Percentiles rank a stretch among this genome's conserved stretches.
Evolutionary conservation across 2,329 filamentous ascomycete genomes (phyloP).

Genomic region (Alternaria angustiovoidea): DNA sequence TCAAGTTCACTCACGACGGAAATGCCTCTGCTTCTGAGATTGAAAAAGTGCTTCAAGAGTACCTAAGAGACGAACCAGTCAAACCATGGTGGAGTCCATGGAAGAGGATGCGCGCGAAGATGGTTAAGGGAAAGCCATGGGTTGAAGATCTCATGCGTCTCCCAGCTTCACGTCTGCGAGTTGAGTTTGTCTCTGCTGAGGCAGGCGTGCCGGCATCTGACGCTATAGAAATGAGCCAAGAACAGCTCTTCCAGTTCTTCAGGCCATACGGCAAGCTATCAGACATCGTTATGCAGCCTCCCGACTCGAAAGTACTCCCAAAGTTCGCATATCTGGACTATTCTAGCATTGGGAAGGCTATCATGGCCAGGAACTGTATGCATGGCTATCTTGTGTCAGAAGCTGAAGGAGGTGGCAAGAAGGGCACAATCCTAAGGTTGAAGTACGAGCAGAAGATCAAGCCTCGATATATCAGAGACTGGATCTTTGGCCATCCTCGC

Average conservation of each 20-base stretch:
- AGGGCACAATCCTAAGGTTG: slow-evolving; percentile 78
- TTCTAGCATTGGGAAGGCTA: slow-evolving; percentile 73
- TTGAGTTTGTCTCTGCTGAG: slow-evolving; percentile 82
- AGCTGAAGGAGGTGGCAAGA: slow-evolving; percentile 73
- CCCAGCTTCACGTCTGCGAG: slow-evolving; percentile 76
- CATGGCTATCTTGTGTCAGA: slow-evolving; percentile 81
- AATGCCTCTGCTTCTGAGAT: slow-evolving; percentile 61
- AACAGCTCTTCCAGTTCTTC: slow-evolving; percentile 86
- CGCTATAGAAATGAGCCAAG: slow-evolving; percentile 82
- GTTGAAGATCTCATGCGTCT: slow-evolving; percentile 89
- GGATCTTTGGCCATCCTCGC: slow-evolving; percentile 84
- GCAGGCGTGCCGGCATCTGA: slow-evolving; percentile 74
- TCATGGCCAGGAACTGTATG: slow-evolving; percentile 91
- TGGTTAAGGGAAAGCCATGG: slow-evolving; percentile 89
- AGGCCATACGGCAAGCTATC: slow-evolving; percentile 88
- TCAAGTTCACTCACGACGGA: slow-evolving; percentile 75
- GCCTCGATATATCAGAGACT: slow-evolving; percentile 82
- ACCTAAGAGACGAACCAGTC: slow-evolving; percentile 74
- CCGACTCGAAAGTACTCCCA: slow-evolving; percentile 85
- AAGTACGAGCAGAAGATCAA: slow-evolving; percentile 84
- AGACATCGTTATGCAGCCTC: slow-evolving; percentile 82
- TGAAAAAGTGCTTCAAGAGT: slow-evolving; percentile 67
- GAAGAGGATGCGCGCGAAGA: slow-evolving; percentile 72
- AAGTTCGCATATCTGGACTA: slow-evolving; percentile 85
- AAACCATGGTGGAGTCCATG: slow-evolving; percentile 93